Percentiles rank a stretch among this genome's conserved stretches.
phyloP scores from a whole-genome alignment of 352 stramenopile genomes.

The Phytophthora meadii region DNA sequence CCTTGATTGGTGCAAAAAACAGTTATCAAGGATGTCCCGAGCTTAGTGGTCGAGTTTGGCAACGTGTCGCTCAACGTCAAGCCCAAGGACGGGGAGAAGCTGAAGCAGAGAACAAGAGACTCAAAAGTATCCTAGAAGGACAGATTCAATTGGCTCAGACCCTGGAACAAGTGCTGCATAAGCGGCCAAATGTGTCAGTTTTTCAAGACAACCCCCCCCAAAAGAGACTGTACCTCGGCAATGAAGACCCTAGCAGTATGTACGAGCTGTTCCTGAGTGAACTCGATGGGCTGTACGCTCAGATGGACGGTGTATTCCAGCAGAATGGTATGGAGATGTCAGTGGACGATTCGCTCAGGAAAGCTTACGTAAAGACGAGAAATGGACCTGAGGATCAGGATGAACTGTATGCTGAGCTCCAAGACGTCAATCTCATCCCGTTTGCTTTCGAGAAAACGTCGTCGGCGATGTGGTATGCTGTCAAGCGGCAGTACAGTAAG shows the following conservation, averaged over 20 bases:
- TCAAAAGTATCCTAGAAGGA: constrained; percentile 47
- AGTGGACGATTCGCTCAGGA: constrained; percentile 49
- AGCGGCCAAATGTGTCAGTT: constrained; percentile 52
- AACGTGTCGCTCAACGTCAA: constrained; percentile 58
- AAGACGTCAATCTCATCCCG: constrained; percentile 52
- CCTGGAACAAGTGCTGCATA: constrained; percentile 60
- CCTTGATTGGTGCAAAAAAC: neutral
- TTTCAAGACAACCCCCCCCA: constrained; percentile 26
- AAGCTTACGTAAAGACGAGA: constrained; percentile 47
- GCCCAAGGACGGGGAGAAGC: constrained; percentile 34
- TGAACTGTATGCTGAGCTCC: constrained; percentile 46
- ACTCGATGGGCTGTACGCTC: constrained; percentile 46
- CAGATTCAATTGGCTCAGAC: constrained; percentile 59
- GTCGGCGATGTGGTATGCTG: constrained; percentile 44
- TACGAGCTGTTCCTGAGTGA: constrained; percentile 49
- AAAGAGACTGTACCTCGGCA: constrained; percentile 30
- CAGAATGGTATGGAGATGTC: constrained; percentile 52
- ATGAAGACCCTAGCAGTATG: constrained; percentile 32
- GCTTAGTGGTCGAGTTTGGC: constrained; percentile 46
- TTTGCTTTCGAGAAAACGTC: constrained; percentile 43
- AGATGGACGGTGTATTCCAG: constrained; percentile 51
- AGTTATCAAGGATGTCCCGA: constrained; percentile 19
- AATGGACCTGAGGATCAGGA: constrained; percentile 22
- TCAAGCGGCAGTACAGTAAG: constrained; percentile 45
- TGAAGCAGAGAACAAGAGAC: constrained; percentile 53